Percentiles rank a stretch among this genome's conserved stretches.
phyloP scores from a whole-genome alignment of 1,139 yeast genomes.

The Barnettozyma hawaiiensis region DNA sequence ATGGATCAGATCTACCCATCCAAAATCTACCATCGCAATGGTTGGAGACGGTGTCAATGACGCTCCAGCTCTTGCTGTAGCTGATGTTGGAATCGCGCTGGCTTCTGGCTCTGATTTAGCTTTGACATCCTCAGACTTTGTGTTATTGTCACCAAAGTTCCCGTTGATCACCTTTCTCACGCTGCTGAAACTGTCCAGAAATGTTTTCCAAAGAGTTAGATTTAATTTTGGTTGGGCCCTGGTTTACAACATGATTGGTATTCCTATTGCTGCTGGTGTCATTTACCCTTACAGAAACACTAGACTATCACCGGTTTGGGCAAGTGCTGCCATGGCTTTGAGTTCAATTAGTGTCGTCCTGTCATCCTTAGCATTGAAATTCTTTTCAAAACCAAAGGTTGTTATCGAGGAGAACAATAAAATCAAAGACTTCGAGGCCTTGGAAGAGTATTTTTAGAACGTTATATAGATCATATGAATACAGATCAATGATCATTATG shows the following conservation, averaged over 20 bases:
- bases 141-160: constrained; percentile 40
- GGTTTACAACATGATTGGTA: constrained; percentile 46
- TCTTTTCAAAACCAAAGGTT: constrained; percentile 37
- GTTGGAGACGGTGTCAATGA: constrained; percentile 63
- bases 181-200: constrained; percentile 40
- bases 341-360: constrained; percentile 53
- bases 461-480: no score
- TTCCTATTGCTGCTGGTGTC: constrained; percentile 62
- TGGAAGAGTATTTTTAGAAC: constrained; percentile 9
- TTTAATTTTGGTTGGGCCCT: constrained; percentile 55
- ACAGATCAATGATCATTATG: no score
- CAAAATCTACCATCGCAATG: constrained; percentile 38
- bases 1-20: constrained; percentile 41
- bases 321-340: constrained; percentile 64
- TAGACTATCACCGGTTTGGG: constrained; percentile 57
- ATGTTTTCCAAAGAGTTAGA: constrained; percentile 47
- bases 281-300: constrained; percentile 50
- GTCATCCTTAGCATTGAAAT: constrained; percentile 48
- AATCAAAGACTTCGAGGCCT: constrained; percentile 11
- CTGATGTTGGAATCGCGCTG: constrained; percentile 56
- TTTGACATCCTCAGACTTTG: constrained; percentile 52
- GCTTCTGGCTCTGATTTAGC: constrained; percentile 59
- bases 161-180: constrained; percentile 47
- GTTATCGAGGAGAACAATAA: constrained; percentile 11
- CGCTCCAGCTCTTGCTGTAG: constrained; percentile 56